Evolutionary conservation across 768 basidiomycete genomes (phyloP).

Genomic region (Lactifluus hygrophoroides): DNA sequence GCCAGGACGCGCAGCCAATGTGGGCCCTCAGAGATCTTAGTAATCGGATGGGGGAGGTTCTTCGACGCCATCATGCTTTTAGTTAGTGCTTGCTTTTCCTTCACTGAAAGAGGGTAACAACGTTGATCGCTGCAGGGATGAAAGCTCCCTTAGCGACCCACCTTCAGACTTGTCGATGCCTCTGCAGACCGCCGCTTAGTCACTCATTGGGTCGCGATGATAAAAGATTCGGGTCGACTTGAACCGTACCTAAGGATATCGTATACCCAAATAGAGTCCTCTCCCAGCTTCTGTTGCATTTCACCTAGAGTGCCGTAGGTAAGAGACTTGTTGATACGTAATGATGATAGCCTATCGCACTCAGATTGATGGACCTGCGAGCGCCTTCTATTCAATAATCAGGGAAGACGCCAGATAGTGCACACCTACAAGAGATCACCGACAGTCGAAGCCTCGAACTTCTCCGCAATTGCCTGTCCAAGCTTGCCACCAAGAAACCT

Average conservation of each 20-base stretch:
- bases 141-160: slow-evolving; percentile 24
- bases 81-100: slow-evolving; percentile 66
- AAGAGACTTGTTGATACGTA: neutral
- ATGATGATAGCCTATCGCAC: slow-evolving; percentile 28
- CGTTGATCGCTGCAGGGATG: neutral
- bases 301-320: slow-evolving; percentile 2
- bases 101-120: slow-evolving; percentile 45
- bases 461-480: slow-evolving; percentile 75
- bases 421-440: slow-evolving; percentile 75
- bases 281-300: slow-evolving; percentile 65
- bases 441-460: slow-evolving; percentile 85
- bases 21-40: slow-evolving; percentile 60
- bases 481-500: slow-evolving; percentile 93
- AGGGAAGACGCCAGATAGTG: neutral
- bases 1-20: slow-evolving; percentile 92
- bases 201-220: neutral
- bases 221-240: neutral
- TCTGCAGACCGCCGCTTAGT: slow-evolving; percentile 28
- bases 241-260: slow-evolving; percentile 69
- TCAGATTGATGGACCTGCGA: slow-evolving; percentile 48
- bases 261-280: slow-evolving; percentile 84
- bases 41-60: slow-evolving; percentile 76
- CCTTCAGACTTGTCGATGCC: slow-evolving; percentile 89
- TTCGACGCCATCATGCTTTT: slow-evolving; percentile 98
- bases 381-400: neutral